Conservation (phyloP, 148 eudicot species). For the Chenopodium quinoa region DNA sequence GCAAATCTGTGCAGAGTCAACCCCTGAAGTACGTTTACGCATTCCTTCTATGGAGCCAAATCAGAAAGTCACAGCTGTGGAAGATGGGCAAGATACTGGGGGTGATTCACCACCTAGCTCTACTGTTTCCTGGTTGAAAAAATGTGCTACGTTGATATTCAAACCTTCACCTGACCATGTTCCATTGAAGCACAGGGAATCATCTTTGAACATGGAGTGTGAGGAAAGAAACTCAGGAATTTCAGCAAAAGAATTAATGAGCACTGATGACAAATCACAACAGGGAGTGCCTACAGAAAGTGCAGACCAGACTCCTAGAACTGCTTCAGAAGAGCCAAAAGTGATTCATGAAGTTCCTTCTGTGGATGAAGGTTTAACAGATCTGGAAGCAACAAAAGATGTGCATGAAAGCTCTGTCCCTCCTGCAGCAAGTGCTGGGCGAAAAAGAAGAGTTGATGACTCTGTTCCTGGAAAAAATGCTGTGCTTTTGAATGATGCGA, state of each 20-base stretch:
- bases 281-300: slow-evolving; percentile 11
- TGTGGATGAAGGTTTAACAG: slow-evolving; percentile 23
- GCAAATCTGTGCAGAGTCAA: slow-evolving; percentile 29
- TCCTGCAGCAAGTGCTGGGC: slow-evolving; percentile 18
- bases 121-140: slow-evolving; percentile 65
- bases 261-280: slow-evolving; percentile 7
- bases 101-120: slow-evolving; percentile 49
- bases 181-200: slow-evolving; percentile 19
- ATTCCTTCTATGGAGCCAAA: slow-evolving; percentile 30
- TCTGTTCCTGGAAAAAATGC: slow-evolving; percentile 12
- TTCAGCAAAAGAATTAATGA: slow-evolving; percentile 11
- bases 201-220: slow-evolving; percentile 10
- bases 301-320: slow-evolving; percentile 16
- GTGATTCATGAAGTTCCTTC: slow-evolving; percentile 49
- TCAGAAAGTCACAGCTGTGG: slow-evolving; percentile 19
- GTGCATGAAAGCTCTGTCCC: slow-evolving; percentile 20
- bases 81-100: slow-evolving; percentile 28
- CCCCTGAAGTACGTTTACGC: slow-evolving; percentile 32
- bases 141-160: slow-evolving; percentile 46
- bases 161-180: slow-evolving; percentile 28
- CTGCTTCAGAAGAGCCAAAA: slow-evolving; percentile 38
- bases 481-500: slow-evolving; percentile 42
- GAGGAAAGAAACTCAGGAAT: slow-evolving; percentile 11
- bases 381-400: slow-evolving; percentile 4
- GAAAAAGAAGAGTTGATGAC: slow-evolving; percentile 33